These are phyloP conservation scores for Omphalotus guepiniiformis DNA, from an alignment of 768 basidiomycete genomes.

Conservation along the genomic window DNA sequence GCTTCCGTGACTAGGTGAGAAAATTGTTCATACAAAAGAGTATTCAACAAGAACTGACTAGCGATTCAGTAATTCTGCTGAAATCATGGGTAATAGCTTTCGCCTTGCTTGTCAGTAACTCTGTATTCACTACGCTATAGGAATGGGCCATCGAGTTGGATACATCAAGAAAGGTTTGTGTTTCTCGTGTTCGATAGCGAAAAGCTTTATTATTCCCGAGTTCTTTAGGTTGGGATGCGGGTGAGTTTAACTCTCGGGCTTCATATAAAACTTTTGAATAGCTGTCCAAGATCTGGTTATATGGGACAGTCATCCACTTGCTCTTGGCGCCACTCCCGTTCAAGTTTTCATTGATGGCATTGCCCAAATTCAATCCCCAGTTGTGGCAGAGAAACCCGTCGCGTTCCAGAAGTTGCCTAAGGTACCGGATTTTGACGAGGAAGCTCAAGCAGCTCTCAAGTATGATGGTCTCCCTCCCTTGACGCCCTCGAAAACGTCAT, in stretches of 20 bases:
- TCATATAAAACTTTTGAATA: background rate
- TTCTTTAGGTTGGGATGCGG: constrained; percentile 72
- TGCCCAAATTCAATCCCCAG: constrained; percentile 53
- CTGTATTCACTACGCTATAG: constrained; percentile 49
- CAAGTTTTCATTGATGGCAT: constrained; percentile 93
- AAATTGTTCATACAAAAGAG: background rate
- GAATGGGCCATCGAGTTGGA: constrained; percentile 58
- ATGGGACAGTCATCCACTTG: constrained; percentile 83
- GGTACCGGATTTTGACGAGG: constrained; percentile 69
- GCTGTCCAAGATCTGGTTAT: constrained; percentile 60
- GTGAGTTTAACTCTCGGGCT: constrained; percentile 24
- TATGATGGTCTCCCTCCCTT: constrained; percentile 79
- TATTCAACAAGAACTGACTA: background rate
- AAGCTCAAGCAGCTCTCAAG: constrained; percentile 53
- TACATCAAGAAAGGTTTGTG: constrained; percentile 49
- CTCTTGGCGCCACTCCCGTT: constrained; percentile 78
- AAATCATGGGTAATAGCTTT: constrained; percentile 27
- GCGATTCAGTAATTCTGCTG: constrained; percentile 50
- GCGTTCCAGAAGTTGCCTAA: constrained; percentile 43
- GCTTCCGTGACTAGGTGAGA: constrained; percentile 60
- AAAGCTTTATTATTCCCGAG: too few species aligned
- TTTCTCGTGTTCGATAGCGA: too few species aligned
- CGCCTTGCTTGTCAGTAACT: constrained; percentile 41
- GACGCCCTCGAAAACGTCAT: constrained; percentile 31
- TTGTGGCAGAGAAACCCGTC: constrained; percentile 46